Evolutionary conservation across 441 rosid species (phyloP), one percentile per base, ranked within the genome.

Genomic region (Omphalea diandra): DNA sequence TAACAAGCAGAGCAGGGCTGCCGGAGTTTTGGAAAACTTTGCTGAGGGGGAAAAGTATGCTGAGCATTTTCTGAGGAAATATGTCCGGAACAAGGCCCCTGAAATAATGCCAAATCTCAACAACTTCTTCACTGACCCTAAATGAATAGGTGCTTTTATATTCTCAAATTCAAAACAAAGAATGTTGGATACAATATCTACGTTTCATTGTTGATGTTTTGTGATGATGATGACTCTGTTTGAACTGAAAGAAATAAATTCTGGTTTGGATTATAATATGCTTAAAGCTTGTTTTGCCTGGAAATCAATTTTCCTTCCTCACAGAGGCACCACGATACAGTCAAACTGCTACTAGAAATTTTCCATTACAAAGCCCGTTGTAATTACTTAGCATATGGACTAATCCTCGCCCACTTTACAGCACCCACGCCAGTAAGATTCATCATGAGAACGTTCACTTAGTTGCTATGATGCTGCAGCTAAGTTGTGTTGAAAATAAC

Each of bases 51-150:
- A 88, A 60, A 90, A 76, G 81, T 95, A 92, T 63, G 40, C 96
- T 7, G 83, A 95, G 70, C 90, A 95, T 69, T 74, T 76, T 53
- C 1, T 95, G 27, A 85, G 99, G 80, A 95, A 83, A 81, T 85
- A 47, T 50, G 96, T 87, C n/a, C 93, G 97, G 58, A 78, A 82
- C 75, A 88, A 31, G 79, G 9, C 86, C 20, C 97, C 97, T 0
- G 94, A 95, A 71, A 95, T 95, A 78, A 95, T 95, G 99, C 98
- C 97, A 24, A 59, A 76, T 29, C 60, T 94, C 86, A 94, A 94
- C 88, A 78, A 71, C 70, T 94, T 92, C 88, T 94, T 92, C 86
- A 75, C 90, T 2, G 85, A 89, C 73, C 94, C 97, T 5, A 85
- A 83, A 63, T 84, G 78, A 74, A 52, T n/a, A 1, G 15, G 24